Base-by-base conservation (phyloP, 441 rosid genomes). In the California macrophylla region DNA sequence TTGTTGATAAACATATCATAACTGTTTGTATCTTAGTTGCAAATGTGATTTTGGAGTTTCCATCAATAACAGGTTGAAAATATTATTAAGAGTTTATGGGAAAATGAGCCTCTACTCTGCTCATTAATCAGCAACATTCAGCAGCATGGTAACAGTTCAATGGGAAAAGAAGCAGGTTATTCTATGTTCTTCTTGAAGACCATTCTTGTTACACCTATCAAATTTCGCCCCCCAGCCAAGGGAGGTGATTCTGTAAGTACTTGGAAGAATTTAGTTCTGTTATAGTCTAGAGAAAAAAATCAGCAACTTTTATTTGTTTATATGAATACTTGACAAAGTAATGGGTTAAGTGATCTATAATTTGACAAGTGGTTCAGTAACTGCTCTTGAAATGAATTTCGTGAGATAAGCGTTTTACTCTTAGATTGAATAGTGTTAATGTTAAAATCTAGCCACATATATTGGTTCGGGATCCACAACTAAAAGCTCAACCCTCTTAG, bases 121-220 rank as follows among this genome's bases (percentile, higher is more conserved):
- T 85, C 93, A 56, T 87, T 86, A 73, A 80, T 94, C 67, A 87
- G 84, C 80, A 84, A 87, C 79, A 75, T 94, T 80, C 94, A 89
- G 87, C 87, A 84, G 82, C 79, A 75, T 68, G 82, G 80, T 20
- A 65, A 34, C 24, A 16, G 28, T 65, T 32, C 68, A 71, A 82
- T 73, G 73, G 81, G 81, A 58, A 80, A 66, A 50, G 82, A 81
- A 69, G 67, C 70, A 25, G 93, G 87, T 40, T 78, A 81, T 52
- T 80, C 82, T 29, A 89, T 90, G 89, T 94, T 89, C 77, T 92
- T 94, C 79, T 69, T 94, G 72, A 90, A 87, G 69, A 81, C 85
- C 67, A 69, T 94, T 80, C 84, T 92, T 63, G 98, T 92, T 60
- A 90, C 97, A 75, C 98, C 99, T 40, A 90, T 79, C 76, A 94